These are phyloP conservation scores for button mushroom (Agaricus bisporus) DNA, from an alignment of 768 basidiomycete genomes.

Conservation along the genomic window DNA sequence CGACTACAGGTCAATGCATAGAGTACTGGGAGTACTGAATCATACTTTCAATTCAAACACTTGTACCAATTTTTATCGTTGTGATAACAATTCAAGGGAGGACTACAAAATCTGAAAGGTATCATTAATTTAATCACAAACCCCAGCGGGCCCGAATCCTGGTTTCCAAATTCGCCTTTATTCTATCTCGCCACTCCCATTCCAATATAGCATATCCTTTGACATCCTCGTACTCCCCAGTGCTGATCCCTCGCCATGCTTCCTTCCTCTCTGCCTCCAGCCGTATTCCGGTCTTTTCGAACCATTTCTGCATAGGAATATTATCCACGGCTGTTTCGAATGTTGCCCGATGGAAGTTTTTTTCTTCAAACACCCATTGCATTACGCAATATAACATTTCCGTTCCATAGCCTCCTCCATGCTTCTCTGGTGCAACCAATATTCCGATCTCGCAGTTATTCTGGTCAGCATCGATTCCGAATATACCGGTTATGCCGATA, in stretches of 20 bases:
- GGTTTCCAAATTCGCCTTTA: conserved; percentile 27
- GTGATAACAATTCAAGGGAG: neutral
- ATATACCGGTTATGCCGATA: conserved; percentile 32
- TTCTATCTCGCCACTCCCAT: conserved; percentile 31
- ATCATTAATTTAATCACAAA: neutral
- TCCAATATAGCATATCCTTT: conserved; percentile 36
- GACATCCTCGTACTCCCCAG: conserved; percentile 32
- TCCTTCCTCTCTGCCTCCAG: conserved; percentile 33
- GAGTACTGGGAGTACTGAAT: conserved; percentile 1
- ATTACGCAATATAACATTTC: conserved; percentile 37
- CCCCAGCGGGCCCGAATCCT: conserved; percentile 15
- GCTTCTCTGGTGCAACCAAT: conserved; percentile 28
- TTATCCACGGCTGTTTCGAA: conserved; percentile 39
- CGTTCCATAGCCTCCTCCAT: conserved; percentile 34
- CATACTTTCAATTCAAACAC: neutral
- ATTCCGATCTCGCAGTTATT: conserved; percentile 37
- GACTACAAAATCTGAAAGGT: too few relatives aligned
- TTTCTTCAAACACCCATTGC: conserved; percentile 34
- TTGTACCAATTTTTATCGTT: conserved; percentile 8
- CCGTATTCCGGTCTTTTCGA: conserved; percentile 33
- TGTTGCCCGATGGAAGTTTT: conserved; percentile 32
- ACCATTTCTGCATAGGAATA: conserved; percentile 37
- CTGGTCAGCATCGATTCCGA: conserved; percentile 29
- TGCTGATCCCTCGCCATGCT: conserved; percentile 28
- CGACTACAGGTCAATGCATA: conserved; percentile 32